Evolutionary conservation across 73 alveolate genomes (phyloP).

Genomic region (Chromera velia): DNA sequence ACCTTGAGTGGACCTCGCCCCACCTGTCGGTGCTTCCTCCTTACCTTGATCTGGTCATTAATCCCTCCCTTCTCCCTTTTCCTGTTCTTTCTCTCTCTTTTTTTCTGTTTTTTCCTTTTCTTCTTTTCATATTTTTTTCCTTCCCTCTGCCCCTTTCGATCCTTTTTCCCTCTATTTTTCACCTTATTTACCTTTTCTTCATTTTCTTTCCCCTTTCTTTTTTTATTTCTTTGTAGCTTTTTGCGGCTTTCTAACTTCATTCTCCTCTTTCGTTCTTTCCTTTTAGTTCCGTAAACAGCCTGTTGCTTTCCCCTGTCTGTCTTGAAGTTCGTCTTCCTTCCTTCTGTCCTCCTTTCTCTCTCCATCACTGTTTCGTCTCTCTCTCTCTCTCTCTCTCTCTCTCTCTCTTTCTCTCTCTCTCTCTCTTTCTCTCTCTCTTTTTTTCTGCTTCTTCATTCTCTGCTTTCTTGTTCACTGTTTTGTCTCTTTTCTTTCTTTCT

Average conservation of each 20-base stretch:
- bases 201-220: background rate
- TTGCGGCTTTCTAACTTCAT: too few species aligned
- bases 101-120: too few species aligned
- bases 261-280: too few species aligned
- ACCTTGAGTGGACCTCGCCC: too few species aligned
- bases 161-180: background rate
- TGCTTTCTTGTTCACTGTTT: background rate
- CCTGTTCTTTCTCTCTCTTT: background rate
- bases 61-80: background rate
- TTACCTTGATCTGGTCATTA: background rate
- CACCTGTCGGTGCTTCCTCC: too few species aligned
- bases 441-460: background rate
- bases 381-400: background rate
- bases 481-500: background rate
- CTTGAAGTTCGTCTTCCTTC: too few species aligned
- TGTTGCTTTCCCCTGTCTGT: too few species aligned
- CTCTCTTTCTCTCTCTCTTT: background rate
- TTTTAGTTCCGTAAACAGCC: background rate
- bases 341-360: background rate
- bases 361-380: background rate
- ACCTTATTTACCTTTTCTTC: background rate
- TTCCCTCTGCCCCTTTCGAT: background rate
- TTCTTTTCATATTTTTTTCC: background rate
- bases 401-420: background rate
- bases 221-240: too few species aligned